Conservation (phyloP, 2,329 filamentous ascomycete genomes). For the Zarea fungicola region DNA sequence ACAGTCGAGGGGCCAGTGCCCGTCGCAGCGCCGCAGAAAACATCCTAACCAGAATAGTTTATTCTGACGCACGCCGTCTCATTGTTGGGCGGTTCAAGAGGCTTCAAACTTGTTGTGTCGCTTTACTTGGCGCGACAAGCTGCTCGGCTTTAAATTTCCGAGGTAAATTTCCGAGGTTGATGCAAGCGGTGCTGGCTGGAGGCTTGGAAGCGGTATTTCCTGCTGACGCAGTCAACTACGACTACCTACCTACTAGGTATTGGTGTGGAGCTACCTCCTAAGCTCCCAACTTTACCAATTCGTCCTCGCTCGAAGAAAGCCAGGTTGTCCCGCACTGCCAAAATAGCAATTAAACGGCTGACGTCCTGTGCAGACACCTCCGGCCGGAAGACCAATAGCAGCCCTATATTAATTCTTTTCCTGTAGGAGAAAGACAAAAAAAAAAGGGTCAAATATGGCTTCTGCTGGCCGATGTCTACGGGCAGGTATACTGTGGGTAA, state of each 20-base stretch:
- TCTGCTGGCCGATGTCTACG: no score
- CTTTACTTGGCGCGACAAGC: background rate
- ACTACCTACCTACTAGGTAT: no score
- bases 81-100: conserved; percentile 1
- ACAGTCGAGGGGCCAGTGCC: conserved; percentile 44
- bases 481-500: no score
- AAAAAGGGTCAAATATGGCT: no score
- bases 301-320: conserved; percentile 12
- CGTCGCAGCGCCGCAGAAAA: conserved; percentile 45
- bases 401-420: no score
- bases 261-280: conserved; percentile 9
- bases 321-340: conserved; percentile 1
- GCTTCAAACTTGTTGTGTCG: background rate
- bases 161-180: background rate
- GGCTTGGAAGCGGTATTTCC: conserved; percentile 10
- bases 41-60: conserved; percentile 34
- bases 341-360: background rate
- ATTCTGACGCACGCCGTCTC: conserved; percentile 2
- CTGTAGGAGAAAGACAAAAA: no score
- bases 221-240: conserved; percentile 9
- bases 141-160: background rate
- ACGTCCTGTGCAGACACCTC: no score
- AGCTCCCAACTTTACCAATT: background rate
- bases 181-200: background rate
- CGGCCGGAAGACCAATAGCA: no score